Base-by-base conservation (phyloP, 75 land plant species). In the Larix kaempferi region DNA sequence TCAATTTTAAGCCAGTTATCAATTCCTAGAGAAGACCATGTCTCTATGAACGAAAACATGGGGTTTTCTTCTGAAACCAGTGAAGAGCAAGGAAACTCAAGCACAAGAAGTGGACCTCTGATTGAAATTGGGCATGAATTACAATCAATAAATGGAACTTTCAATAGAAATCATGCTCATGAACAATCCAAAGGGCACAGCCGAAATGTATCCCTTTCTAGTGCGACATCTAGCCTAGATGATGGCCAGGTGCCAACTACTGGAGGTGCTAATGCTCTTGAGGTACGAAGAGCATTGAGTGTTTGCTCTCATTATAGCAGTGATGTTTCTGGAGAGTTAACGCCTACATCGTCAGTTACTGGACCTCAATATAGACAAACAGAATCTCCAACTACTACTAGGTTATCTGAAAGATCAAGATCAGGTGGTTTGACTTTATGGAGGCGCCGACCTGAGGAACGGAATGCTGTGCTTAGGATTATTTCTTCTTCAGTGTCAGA, bases 301-400 rank as follows among this genome's bases (percentile, higher is more conserved):
- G 80, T 57, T 55, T 23, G 55, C 27, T 76, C 82, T 57, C 56
- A 27, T 17, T 77, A 76, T 60, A 60, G 44, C 80, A 81, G 81
- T 61, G 82, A 81, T 81, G 59, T 63, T 29, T 81, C 82, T 19
- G 82, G 57, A 37, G 82, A 81, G 29, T 17, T 80, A 77, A 49
- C 15, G 12, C 49, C 84, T 12, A 73, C 71, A 22, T 17, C 39
- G 75, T 79, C 73, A 26, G 62, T 71, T 35, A 63, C 79, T 73
- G 77, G 71, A 35, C 54, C 71, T 63, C 66, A 66, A 41, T 13
- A 52, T 54, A 81, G 71, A 60, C n/a, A 60, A 22, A 65, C 55
- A 22, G 71, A 14, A 59, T 57, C 57, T 41, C 57, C 81, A 29
- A 60, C 81, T 19, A 80, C 81, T 22, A 60, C 81, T 19, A 80